These are phyloP conservation scores for Arctium minus DNA, from an alignment of 129 eudicot genomes.

Conservation along the genomic window DNA sequence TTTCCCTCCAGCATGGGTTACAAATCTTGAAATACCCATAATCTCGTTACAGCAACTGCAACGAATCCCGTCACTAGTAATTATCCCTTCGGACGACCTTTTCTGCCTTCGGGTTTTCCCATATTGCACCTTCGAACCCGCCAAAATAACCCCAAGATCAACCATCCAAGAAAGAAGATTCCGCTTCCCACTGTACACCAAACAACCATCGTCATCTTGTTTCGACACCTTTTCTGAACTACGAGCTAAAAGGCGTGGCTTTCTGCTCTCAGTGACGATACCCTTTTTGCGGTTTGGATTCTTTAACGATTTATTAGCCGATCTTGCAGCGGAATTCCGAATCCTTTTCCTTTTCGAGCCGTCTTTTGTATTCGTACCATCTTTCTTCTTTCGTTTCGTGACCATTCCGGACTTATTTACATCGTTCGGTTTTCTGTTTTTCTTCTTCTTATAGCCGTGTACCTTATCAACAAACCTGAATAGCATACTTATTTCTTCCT, in stretches of 20 bases:
- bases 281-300: neutral
- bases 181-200: conserved; percentile 43
- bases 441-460: conserved; percentile 18
- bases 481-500: conserved; percentile 51
- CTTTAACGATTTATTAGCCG: conserved; percentile 8
- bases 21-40: conserved; percentile 45
- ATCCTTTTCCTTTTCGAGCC: conserved; percentile 25
- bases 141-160: conserved; percentile 55
- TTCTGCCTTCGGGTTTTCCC: conserved; percentile 36
- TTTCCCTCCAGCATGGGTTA: conserved; percentile 58
- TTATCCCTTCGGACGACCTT: conserved; percentile 46
- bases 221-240: conserved; percentile 40
- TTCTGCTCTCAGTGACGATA: conserved; percentile 17
- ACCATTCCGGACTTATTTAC: conserved; percentile 12
- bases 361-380: neutral
- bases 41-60: conserved; percentile 61
- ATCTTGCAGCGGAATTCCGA: conserved; percentile 2
- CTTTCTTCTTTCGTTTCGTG: conserved; percentile 20
- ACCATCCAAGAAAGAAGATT: conserved; percentile 84
- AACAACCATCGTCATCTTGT: conserved; percentile 35
- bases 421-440: conserved; percentile 6
- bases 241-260: conserved; percentile 61
- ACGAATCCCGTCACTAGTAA: conserved; percentile 65
- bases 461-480: conserved; percentile 35
- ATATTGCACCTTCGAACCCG: conserved; percentile 56